A percentile compares a stretch with the other conserved stretches of the same genome.
Evolutionary conservation across 129 eudicot species (phyloP).

Genomic region (Tanacetum coccineum): DNA sequence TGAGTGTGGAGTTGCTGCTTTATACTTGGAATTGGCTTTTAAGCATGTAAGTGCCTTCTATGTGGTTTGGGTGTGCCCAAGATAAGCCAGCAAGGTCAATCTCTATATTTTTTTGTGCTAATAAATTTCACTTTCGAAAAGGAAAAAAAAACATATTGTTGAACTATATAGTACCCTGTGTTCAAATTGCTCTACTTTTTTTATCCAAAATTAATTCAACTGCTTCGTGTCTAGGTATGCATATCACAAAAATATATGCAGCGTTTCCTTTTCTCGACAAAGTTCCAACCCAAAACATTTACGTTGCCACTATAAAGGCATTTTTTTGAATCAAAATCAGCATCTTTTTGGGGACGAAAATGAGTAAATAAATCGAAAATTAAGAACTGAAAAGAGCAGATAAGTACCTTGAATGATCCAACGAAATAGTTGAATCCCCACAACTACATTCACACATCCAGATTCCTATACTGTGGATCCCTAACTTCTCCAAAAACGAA

Average conservation of each 20-base stretch:
- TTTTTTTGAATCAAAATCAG: neutral
- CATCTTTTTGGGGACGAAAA: slow-evolving; percentile 5
- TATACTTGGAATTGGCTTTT: too few relatives aligned
- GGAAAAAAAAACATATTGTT: too few relatives aligned
- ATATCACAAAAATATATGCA: too few relatives aligned
- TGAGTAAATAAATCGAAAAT: neutral
- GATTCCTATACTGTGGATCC: slow-evolving; percentile 59
- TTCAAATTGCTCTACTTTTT: neutral
- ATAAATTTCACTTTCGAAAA: too few relatives aligned
- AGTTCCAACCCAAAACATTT: neutral
- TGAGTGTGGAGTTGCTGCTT: too few relatives aligned
- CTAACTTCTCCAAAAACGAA: slow-evolving; percentile 49
- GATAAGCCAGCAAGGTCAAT: too few relatives aligned
- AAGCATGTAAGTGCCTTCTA: too few relatives aligned
- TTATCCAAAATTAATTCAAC: neutral
- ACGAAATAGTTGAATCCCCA: slow-evolving; percentile 29
- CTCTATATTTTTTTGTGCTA: too few relatives aligned
- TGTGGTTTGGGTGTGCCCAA: too few relatives aligned
- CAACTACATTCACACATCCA: slow-evolving; percentile 79
- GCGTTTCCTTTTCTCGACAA: too few relatives aligned
- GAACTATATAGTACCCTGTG: neutral
- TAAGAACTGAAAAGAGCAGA: slow-evolving; percentile 2
- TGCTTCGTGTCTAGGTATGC: too few relatives aligned
- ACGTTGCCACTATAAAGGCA: neutral
- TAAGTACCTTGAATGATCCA: slow-evolving; percentile 43